Conservation (phyloP, 2,329 filamentous ascomycete species). For the Claviceps arundinis region DNA sequence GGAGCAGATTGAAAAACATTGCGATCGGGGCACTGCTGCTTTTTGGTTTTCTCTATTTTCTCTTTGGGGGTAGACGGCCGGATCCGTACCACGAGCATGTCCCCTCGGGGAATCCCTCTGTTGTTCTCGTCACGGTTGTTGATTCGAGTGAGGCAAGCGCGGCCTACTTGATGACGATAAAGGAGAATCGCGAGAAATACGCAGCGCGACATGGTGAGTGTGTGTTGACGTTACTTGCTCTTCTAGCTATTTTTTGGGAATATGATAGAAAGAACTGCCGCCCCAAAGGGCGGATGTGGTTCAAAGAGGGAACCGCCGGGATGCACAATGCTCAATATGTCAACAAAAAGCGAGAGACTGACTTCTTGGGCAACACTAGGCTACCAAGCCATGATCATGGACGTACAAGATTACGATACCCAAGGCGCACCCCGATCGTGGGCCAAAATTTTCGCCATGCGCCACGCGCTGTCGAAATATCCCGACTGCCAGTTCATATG, state of each 20-base stretch:
- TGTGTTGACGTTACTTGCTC: no score
- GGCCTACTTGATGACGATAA: conserved; percentile 59
- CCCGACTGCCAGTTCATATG: conserved; percentile 73
- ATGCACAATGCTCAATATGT: no score
- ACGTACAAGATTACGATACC: conserved; percentile 62
- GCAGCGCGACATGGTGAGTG: conserved; percentile 69
- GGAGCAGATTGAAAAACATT: conserved; percentile 48
- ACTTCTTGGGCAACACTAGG: neutral
- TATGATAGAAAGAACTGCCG: no score
- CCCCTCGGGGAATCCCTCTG: conserved; percentile 43
- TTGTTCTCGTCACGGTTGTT: conserved; percentile 75
- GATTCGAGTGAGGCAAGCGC: conserved; percentile 53
- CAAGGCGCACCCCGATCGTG: conserved; percentile 48
- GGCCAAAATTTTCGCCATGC: conserved; percentile 71
- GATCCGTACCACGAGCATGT: conserved; percentile 21
- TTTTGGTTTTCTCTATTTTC: conserved; percentile 46
- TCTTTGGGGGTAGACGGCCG: conserved; percentile 27
- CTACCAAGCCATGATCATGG: conserved; percentile 74
- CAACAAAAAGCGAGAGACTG: neutral
- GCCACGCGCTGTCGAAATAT: conserved; percentile 73
- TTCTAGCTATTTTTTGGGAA: no score
- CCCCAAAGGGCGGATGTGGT: no score
- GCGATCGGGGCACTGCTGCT: conserved; percentile 41
- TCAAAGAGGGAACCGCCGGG: no score
- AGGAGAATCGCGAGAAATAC: conserved; percentile 73